Conservation (phyloP, 805 yeast genomes). For the Ogataea populi-albae region DNA sequence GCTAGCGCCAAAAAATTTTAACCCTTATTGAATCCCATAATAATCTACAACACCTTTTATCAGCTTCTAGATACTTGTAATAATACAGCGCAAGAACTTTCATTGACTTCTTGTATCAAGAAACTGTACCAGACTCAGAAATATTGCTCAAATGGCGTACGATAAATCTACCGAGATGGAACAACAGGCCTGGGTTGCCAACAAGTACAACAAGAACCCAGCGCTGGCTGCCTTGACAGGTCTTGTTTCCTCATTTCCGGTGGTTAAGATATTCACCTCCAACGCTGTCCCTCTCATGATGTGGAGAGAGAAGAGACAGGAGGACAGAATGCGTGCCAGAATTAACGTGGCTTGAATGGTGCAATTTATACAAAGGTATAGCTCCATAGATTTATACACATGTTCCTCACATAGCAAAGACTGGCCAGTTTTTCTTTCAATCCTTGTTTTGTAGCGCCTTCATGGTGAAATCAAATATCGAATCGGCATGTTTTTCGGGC, state of each 20-base stretch:
- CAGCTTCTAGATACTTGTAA: too few relatives aligned
- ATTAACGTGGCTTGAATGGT: slow-evolving; percentile 4
- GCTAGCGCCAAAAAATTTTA: too few relatives aligned
- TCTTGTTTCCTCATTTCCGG: slow-evolving; percentile 55
- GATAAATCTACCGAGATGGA: slow-evolving; percentile 35
- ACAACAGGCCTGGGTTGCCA: slow-evolving; percentile 50
- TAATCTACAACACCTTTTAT: too few relatives aligned
- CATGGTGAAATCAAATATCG: slow-evolving; percentile 13
- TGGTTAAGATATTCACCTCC: slow-evolving; percentile 54
- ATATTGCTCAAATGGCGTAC: too few relatives aligned
- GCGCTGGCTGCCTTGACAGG: slow-evolving; percentile 60
- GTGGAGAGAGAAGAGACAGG: slow-evolving; percentile 41
- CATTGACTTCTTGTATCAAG: slow-evolving; percentile 1
- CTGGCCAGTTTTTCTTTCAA: slow-evolving; percentile 2
- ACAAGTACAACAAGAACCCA: slow-evolving; percentile 46
- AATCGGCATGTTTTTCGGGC: slow-evolving; percentile 11
- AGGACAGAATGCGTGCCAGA: slow-evolving; percentile 20
- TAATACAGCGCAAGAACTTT: too few relatives aligned
- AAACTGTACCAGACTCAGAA: too few relatives aligned
- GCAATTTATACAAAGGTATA: not conserved
- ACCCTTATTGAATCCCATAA: too few relatives aligned
- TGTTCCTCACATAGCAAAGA: slow-evolving; percentile 1
- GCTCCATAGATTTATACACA: too few relatives aligned
- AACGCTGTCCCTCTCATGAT: slow-evolving; percentile 59
- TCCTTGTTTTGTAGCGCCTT: slow-evolving; percentile 4